phyloP scores from a whole-genome alignment of 108 stramenopile species.

The Cyclotella distinguenda region DNA sequence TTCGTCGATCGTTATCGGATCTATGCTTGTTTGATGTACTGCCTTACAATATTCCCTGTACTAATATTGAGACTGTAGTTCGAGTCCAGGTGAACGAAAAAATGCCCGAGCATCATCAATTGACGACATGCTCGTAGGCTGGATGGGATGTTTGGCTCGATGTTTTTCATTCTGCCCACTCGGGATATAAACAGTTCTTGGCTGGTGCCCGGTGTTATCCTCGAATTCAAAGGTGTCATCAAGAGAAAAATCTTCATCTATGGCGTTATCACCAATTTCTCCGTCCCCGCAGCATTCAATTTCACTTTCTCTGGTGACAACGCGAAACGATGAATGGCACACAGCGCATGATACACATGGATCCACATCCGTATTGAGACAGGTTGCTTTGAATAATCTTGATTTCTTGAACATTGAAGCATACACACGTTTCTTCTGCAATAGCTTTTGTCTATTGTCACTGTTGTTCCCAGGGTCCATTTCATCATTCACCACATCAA shows the following conservation, averaged over 20 bases:
- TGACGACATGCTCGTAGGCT: slow-evolving; percentile 31
- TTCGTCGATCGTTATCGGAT: slow-evolving; percentile 9
- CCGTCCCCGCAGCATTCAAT: not conserved
- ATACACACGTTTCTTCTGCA: slow-evolving; percentile 24
- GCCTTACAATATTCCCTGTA: slow-evolving; percentile 4
- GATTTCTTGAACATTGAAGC: slow-evolving; percentile 19
- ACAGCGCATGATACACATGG: not conserved
- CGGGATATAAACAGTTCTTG: not conserved
- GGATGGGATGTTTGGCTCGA: not conserved
- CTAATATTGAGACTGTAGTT: slow-evolving; percentile 29
- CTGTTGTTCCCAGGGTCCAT: too few species aligned
- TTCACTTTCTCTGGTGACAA: not conserved
- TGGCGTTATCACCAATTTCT: not conserved
- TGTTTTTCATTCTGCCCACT: not conserved
- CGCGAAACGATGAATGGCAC: too few species aligned
- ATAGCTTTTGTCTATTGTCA: too few species aligned
- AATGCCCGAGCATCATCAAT: slow-evolving; percentile 32
- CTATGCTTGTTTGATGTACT: not conserved
- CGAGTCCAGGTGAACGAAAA: slow-evolving; percentile 36
- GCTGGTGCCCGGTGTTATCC: too few species aligned
- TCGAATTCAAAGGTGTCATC: too few species aligned
- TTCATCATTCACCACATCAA: not conserved
- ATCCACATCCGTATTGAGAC: slow-evolving; percentile 24
- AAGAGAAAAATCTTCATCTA: too few species aligned
- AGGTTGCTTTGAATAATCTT: slow-evolving; percentile 3